Evolutionary conservation across 805 yeast species (phyloP), one percentile per base, ranked within the genome.

Genomic region (Dipodascopsis uninucleata): DNA sequence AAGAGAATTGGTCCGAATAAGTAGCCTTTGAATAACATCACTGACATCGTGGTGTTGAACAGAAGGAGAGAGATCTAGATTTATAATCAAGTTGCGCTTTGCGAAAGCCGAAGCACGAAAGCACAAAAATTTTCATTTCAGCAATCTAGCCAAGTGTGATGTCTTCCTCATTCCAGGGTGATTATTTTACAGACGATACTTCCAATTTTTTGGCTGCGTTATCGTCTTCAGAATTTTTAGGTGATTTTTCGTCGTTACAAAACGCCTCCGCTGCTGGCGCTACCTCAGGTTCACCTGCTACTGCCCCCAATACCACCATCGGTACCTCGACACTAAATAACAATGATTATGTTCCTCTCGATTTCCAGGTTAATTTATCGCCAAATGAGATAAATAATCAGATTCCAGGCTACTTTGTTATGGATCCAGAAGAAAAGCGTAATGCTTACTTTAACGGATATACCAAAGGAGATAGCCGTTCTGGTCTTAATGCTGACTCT

Each of bases 121-220:
- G n/a, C n/a, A n/a, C n/a, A n/a, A n/a, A n/a, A n/a, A n/a, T n/a
- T n/a, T n/a, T n/a, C n/a, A n/a, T n/a, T n/a, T n/a, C n/a, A n/a
- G n/a, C n/a, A n/a, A n/a, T n/a, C n/a, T n/a, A n/a, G n/a, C n/a
- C n/a, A n/a, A n/a, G n/a, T n/a, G n/a, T n/a, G n/a, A n/a, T n/a
- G n/a, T n/a, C n/a, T n/a, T n/a, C n/a, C 29, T 26, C n/a, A 10
- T 34, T 38, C 28, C 24, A 17, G 24, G 31, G 24, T 31, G 43
- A 34, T 21, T 36, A 33, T 35, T 45, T 45, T 25, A 16, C 39
- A 26, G 55, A 50, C 39, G 53, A 50, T 39, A 39, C 49, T 4
- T 49, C 43, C 49, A 34, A 39, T 16, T 48, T 50, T 24, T 45
- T 50, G 17, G 52, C 47, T 10, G 37, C 55, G n/a, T 43, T 50